Evolutionary conservation across 768 basidiomycete species (phyloP), one percentile per base, ranked within the genome.

Genomic region (Auriculariales sp.): DNA sequence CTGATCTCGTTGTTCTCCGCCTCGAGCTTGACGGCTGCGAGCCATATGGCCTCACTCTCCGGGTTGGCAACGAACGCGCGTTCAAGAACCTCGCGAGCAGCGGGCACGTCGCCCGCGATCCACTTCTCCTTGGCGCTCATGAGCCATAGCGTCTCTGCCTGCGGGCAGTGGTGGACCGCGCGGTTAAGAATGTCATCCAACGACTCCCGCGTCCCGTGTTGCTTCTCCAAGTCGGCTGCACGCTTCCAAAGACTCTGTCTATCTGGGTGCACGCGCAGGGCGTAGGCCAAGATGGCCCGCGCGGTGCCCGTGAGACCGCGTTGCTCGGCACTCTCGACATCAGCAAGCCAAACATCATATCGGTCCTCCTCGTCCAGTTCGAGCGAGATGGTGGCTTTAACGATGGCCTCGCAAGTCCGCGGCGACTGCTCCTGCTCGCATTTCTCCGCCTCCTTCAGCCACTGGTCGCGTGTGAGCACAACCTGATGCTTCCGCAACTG

Each of bases 121-220:
- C 94, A 99, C 62, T 90, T 88, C 68, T 98, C 94, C 66, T 99
- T 99, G 3, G 94, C 95, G 47, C 83, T 77, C 92, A 98, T 98
- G 28, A 98, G 74, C 95, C 95, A 98, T 4, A 99, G 70, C 0
- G 91, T 86, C 63, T 98, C 94, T 1, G 92, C 93, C 56, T 92
- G 89, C 0, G 94, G 95, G 57, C 91, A 94, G 60, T 91, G 81
- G 49, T 83, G 73, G 24, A 93, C 90, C 0, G 94, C 92, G 28
- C 83, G 77, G 39, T 70, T 71, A 35, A 97, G 76, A 3, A 97
- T 77, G 1, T 80, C 81, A 59, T 92, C 81, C 27, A 95, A 72
- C 34, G 83, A 79, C 57, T 89, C 83, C 52, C 82, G 75, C 17
- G 83, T 81, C 1, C 95, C 94, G 61, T 93, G 90, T 1, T 72